These are phyloP conservation scores for Chlamydomonas urium DNA, from an alignment of 139 green algal species.

Conservation along the genomic window DNA sequence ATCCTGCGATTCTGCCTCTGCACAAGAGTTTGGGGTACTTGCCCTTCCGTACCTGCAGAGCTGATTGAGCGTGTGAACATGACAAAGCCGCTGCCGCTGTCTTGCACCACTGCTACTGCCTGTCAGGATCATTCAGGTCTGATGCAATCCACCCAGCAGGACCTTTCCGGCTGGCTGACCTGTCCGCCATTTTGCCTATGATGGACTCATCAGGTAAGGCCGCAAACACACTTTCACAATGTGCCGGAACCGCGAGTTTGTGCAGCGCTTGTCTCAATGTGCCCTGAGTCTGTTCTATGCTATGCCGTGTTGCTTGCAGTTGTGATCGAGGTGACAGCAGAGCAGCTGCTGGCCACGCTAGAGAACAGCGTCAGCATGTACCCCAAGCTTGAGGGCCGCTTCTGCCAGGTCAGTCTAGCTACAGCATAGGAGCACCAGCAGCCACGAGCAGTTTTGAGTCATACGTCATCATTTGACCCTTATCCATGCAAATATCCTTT, in stretches of 20 bases:
- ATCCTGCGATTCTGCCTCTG: too few species aligned
- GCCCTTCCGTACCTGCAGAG: too few species aligned
- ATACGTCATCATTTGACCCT: too few species aligned
- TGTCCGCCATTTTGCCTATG: conserved; percentile 71
- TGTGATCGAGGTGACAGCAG: not conserved
- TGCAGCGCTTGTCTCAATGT: too few species aligned
- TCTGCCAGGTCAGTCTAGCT: conserved; percentile 64
- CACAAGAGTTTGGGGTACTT: too few species aligned
- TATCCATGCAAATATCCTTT: not conserved
- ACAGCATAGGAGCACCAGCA: too few species aligned
- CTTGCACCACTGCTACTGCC: conserved; percentile 31
- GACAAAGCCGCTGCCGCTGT: too few species aligned
- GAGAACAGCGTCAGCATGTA: conserved; percentile 65
- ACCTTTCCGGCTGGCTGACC: conserved; percentile 50
- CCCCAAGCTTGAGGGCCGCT: conserved; percentile 67
- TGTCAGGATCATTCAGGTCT: conserved; percentile 18
- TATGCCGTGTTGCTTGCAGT: not conserved
- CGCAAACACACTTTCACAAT: not conserved
- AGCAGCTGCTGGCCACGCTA: conserved; percentile 52
- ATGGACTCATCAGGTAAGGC: conserved; percentile 45
- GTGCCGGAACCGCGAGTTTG: too few species aligned
- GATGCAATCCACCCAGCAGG: conserved; percentile 44
- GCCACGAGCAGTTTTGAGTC: too few species aligned
- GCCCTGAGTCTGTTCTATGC: too few species aligned
- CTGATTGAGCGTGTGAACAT: too few species aligned